Conservation (phyloP, 495 filamentous ascomycete species). For the Podospora anserina region DNA sequence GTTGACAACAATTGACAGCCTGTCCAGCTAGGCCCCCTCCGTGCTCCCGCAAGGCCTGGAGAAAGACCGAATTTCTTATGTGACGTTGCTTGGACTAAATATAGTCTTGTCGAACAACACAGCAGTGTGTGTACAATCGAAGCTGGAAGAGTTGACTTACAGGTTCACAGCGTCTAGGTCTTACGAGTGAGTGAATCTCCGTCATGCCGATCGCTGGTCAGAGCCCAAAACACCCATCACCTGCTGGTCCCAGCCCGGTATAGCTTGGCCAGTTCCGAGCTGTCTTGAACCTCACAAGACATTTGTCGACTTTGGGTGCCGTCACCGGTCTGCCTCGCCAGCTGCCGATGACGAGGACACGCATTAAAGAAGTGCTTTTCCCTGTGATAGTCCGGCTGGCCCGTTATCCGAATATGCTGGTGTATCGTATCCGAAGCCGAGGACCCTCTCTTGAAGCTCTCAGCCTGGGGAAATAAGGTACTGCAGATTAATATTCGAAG, state of each 20-base stretch:
- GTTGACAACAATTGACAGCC: not conserved
- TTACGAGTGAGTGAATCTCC: not conserved
- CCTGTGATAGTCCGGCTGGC: not conserved
- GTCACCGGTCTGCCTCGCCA: not conserved
- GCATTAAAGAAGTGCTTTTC: not conserved
- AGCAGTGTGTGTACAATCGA: constrained; percentile 13
- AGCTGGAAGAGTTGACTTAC: not conserved
- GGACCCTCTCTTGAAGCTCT: constrained; percentile 7
- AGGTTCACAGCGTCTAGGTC: not conserved
- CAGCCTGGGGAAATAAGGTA: constrained; percentile 7
- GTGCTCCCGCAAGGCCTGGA: constrained; percentile 5
- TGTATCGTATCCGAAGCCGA: constrained; percentile 8
- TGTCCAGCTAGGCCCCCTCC: constrained; percentile 3
- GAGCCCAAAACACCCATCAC: constrained; percentile 6
- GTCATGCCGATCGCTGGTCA: constrained; percentile 23
- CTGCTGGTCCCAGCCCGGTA: constrained; percentile 11
- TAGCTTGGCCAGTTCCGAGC: not conserved
- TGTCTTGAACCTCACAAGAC: constrained; percentile 1
- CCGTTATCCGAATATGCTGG: not conserved
- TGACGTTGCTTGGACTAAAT: constrained; percentile 36
- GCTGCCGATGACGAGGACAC: not conserved
- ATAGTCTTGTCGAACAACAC: constrained; percentile 23
- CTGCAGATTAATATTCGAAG: constrained; percentile 24
- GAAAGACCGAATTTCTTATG: constrained; percentile 14
- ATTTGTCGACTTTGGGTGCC: constrained; percentile 6